Evolutionary conservation across 169 alveolate genomes (phyloP), one percentile per base, ranked within the genome.

Genomic region (Cryptosporidium sp.): DNA sequence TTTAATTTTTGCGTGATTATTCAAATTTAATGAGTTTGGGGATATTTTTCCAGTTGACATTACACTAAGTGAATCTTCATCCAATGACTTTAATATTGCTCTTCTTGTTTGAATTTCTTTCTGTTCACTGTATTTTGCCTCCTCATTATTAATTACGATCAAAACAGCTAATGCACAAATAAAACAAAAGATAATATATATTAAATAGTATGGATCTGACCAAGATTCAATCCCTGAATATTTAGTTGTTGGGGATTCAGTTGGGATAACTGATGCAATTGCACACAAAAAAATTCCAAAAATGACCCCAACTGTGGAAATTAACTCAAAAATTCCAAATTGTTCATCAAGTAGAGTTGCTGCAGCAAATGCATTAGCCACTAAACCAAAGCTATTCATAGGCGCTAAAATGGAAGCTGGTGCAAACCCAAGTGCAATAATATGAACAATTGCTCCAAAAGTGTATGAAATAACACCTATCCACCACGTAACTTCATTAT

Each of bases 321-420:
- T 80, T n/a, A 93, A 67, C 84, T 94, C 96, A 43, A 91, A 91
- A 71, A 84, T 85, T 12, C 96, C 96, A 80, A 94, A 94, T 18
- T 91, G 92, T 68, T 94, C 96, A 85, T 93, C 92, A 71, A 94
- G 80, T 52, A 93, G 75, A 35, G 94, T 93, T 69, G 95, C 94
- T 45, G 96, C 96, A n/a, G 94, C 93, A 31, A 94, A 85, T 14
- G 96, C 96, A 74, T 93, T 93, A 48, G 95, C 96, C 6, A 94
- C 93, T 85, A 94, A 85, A 16, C 96, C 96, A 73, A 94, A 91
- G 80, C 95, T 92, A 84, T 94, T 94, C 95, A 94, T 93, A 14
- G 96, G 96, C 6, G 96, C 95, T 80, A 94, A 61, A 41, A 94
- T 94, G 62, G 96, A 93, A 12, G 96, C 96, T 4, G 96, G 96